Conservation (phyloP, 805 yeast genomes). For the Ogataea pilisensis region DNA sequence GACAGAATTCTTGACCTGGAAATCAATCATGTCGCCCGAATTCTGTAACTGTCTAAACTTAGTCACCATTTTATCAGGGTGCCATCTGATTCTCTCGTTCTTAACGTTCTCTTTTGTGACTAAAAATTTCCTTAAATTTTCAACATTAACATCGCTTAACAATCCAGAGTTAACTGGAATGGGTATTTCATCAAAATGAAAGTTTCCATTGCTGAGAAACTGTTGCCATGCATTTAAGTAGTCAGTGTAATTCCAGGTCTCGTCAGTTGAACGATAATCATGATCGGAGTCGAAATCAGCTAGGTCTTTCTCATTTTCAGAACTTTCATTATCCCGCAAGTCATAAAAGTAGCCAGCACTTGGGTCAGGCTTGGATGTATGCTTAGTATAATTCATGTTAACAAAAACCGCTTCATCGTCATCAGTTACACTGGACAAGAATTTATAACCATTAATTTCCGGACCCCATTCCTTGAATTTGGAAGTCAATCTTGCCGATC, state of each 20-base stretch:
- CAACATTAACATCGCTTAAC: conserved; percentile 11
- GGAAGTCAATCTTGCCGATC: not conserved
- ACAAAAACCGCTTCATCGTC: conserved; percentile 6
- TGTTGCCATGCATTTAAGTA: conserved; percentile 30
- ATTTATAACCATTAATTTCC: conserved; percentile 38
- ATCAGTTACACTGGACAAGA: conserved; percentile 31
- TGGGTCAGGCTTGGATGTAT: conserved; percentile 9
- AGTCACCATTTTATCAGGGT: conserved; percentile 57
- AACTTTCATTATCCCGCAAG: conserved; percentile 1
- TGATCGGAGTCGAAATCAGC: too few species aligned
- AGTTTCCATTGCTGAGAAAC: conserved; percentile 3
- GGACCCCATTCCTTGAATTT: conserved; percentile 32
- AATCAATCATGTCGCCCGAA: not conserved
- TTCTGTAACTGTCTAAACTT: conserved; percentile 10
- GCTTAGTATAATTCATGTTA: conserved; percentile 12
- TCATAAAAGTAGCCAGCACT: conserved; percentile 8
- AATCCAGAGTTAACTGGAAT: conserved; percentile 18
- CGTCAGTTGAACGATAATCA: too few species aligned
- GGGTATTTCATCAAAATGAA: conserved; percentile 6
- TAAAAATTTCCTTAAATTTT: conserved; percentile 16
- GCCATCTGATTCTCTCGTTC: conserved; percentile 61
- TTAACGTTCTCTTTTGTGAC: conserved; percentile 27
- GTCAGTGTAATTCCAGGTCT: conserved; percentile 9
- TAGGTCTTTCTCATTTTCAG: not conserved
- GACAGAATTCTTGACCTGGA: conserved; percentile 16